phyloP scores from a whole-genome alignment of 2,329 filamentous ascomycete species.

The Didymella pinodella region DNA sequence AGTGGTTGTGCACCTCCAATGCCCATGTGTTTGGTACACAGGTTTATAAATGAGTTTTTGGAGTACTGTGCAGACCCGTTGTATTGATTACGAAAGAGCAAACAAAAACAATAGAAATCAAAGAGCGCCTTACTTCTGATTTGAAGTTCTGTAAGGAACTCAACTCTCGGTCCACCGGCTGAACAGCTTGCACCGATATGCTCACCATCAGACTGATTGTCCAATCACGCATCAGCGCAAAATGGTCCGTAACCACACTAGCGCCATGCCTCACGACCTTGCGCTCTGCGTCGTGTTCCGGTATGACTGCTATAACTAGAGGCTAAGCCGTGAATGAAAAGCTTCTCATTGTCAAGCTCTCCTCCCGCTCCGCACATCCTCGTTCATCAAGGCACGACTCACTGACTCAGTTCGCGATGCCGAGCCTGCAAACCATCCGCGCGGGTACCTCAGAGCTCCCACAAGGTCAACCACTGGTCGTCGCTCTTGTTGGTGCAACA shows the following conservation, averaged over 20 bases:
- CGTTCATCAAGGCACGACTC: not conserved
- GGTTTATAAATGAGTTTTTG: no score
- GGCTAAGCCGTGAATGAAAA: not conserved
- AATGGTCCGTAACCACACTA: not conserved
- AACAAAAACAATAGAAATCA: no score
- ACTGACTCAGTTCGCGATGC: constrained; percentile 20
- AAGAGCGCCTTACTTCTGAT: not conserved
- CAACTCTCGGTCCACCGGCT: not conserved
- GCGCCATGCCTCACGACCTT: not conserved
- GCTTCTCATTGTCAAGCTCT: not conserved
- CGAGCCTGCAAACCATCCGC: constrained; percentile 26
- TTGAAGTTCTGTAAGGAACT: not conserved
- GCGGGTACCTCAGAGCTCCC: constrained; percentile 27
- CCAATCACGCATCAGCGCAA: not conserved
- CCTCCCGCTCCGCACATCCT: not conserved
- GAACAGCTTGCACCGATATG: not conserved
- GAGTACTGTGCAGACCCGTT: no score
- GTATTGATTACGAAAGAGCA: no score
- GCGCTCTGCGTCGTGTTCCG: not conserved
- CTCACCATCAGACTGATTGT: not conserved
- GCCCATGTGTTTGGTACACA: no score
- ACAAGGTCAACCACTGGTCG: constrained; percentile 30
- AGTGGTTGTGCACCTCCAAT: no score
- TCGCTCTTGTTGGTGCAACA: constrained; percentile 34
- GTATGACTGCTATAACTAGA: not conserved